phyloP scores from a whole-genome alignment of 176 grass and related monocot genomes.

The Saccharum officinarum region DNA sequence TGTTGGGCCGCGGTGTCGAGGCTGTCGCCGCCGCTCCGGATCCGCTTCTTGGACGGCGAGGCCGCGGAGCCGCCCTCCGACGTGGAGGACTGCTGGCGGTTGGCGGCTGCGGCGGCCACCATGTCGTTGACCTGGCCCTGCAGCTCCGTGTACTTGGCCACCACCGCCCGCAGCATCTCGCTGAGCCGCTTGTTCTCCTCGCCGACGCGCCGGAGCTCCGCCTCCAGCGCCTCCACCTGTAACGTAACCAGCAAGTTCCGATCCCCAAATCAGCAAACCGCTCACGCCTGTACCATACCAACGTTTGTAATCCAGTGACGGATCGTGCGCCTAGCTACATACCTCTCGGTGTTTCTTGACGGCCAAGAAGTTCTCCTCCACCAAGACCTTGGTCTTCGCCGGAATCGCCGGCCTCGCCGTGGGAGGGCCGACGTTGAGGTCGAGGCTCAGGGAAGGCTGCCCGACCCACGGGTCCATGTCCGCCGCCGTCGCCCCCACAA shows the following conservation, averaged over 20 bases:
- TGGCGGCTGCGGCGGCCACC: not conserved
- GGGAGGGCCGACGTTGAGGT: constrained; percentile 54
- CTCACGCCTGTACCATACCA: too few relatives aligned
- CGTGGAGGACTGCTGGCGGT: constrained; percentile 24
- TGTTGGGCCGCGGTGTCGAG: constrained; percentile 32
- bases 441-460: constrained; percentile 55
- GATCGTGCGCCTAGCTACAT: not conserved
- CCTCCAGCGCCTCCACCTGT: constrained; percentile 47
- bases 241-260: not conserved
- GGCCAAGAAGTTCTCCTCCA: constrained; percentile 57
- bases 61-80: constrained; percentile 53
- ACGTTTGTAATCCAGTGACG: not conserved
- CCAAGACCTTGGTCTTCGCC: not conserved
- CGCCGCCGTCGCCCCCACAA: not conserved
- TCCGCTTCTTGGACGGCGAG: constrained; percentile 45
- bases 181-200: constrained; percentile 65
- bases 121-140: constrained; percentile 53
- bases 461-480: constrained; percentile 56
- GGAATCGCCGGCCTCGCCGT: not conserved
- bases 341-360: constrained; percentile 49
- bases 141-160: constrained; percentile 56
- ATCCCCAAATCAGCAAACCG: not conserved
- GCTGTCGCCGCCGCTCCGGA: constrained; percentile 42
- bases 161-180: constrained; percentile 54
- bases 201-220: constrained; percentile 55